A percentile compares a stretch with the other conserved stretches of the same genome.
phyloP scores from a whole-genome alignment of 768 basidiomycete genomes.

The Tricholoma flavovirens region DNA sequence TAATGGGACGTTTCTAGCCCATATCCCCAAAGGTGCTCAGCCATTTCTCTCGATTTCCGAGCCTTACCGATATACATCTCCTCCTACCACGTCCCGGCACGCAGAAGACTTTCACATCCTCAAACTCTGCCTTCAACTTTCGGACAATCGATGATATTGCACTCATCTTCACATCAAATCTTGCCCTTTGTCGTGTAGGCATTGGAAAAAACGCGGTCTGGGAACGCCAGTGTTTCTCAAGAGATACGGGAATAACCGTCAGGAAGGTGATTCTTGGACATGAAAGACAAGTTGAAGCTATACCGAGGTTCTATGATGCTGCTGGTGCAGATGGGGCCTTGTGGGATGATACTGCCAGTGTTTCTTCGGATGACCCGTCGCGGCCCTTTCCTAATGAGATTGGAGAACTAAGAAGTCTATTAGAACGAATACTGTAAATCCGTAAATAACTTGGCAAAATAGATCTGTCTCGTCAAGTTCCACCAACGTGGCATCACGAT shows the following conservation, averaged over 20 bases:
- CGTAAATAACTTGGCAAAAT: too few relatives aligned
- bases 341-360: too few relatives aligned
- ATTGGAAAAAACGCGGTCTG: constrained; percentile 1
- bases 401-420: neutral
- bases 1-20: neutral
- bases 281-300: neutral
- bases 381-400: neutral
- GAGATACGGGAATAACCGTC: neutral
- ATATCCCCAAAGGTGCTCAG: constrained; percentile 12
- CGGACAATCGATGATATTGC: neutral
- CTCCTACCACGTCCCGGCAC: constrained; percentile 17
- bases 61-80: constrained; percentile 18
- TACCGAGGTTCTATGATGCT: constrained; percentile 1
- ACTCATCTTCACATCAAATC: neutral
- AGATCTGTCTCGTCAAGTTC: too few relatives aligned
- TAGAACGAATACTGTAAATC: neutral
- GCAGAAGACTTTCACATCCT: neutral
- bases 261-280: neutral
- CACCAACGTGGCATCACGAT: too few relatives aligned
- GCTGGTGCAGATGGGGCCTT: too few relatives aligned
- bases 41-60: constrained; percentile 9
- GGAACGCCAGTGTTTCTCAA: neutral
- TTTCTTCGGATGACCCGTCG: neutral
- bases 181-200: neutral
- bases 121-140: neutral